These are phyloP conservation scores for Fomitopsis pulvina DNA, from an alignment of 768 basidiomycete species.

Conservation along the genomic window DNA sequence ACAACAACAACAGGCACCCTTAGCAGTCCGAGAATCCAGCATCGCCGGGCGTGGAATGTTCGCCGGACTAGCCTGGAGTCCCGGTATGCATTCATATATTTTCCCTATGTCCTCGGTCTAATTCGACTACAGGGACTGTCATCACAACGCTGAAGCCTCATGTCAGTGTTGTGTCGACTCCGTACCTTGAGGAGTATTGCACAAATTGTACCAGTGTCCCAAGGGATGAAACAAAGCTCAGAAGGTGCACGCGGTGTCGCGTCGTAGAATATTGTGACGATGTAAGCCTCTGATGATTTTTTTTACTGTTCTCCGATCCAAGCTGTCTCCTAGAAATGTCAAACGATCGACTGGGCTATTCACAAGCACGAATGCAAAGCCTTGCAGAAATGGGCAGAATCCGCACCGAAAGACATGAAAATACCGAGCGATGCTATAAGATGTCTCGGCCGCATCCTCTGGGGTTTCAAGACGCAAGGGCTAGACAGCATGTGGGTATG, in stretches of 20 bases:
- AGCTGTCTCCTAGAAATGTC: slow-evolving; percentile 48
- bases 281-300: slow-evolving; percentile 34
- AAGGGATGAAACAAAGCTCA: slow-evolving; percentile 33
- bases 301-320: not conserved
- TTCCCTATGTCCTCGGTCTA: not conserved
- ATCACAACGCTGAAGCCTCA: slow-evolving; percentile 56
- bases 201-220: slow-evolving; percentile 54
- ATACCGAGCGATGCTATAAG: slow-evolving; percentile 76
- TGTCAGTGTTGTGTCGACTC: slow-evolving; percentile 57
- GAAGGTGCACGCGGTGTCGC: slow-evolving; percentile 71
- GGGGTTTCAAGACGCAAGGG: slow-evolving; percentile 53
- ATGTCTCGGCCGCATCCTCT: slow-evolving; percentile 70
- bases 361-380: slow-evolving; percentile 80
- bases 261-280: slow-evolving; percentile 68
- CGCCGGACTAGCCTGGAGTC: slow-evolving; percentile 26
- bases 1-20: not conserved
- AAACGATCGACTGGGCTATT: slow-evolving; percentile 61
- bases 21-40: slow-evolving; percentile 33
- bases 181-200: slow-evolving; percentile 56
- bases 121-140: slow-evolving; percentile 41
- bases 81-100: slow-evolving; percentile 27
- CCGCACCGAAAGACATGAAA: slow-evolving; percentile 41
- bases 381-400: slow-evolving; percentile 48
- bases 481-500: slow-evolving; percentile 51
- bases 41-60: slow-evolving; percentile 42